phyloP scores from a whole-genome alignment of 305 asterid genomes.

The Coffea humblotiana region DNA sequence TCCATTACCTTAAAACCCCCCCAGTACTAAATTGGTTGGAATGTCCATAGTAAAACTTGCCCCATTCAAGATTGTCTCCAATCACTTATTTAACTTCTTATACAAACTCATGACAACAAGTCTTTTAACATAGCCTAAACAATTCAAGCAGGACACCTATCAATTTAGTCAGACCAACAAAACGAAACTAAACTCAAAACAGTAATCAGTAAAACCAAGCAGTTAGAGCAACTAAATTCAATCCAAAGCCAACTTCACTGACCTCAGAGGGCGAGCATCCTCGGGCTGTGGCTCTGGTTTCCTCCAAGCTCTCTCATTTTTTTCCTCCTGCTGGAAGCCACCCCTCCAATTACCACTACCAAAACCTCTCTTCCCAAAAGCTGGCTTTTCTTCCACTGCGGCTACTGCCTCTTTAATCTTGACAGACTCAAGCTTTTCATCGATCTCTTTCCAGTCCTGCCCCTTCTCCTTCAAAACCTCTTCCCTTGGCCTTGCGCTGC shows the following conservation, averaged over 20 bases:
- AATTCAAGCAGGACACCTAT: background rate
- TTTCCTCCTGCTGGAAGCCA: conserved; percentile 42
- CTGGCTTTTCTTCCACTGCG: conserved; percentile 30
- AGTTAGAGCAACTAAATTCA: background rate
- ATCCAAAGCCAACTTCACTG: conserved; percentile 28
- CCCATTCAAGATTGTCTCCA: background rate
- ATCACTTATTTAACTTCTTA: background rate
- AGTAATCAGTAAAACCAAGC: background rate
- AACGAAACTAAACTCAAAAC: background rate
- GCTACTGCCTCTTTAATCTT: conserved; percentile 52
- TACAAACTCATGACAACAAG: background rate
- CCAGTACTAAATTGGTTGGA: background rate
- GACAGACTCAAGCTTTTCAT: conserved; percentile 59
- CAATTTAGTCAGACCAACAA: background rate
- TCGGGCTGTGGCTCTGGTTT: conserved; percentile 45
- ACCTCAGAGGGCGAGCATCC: conserved; percentile 66
- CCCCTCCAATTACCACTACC: conserved; percentile 66
- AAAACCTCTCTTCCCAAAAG: conserved; percentile 44
- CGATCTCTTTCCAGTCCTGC: conserved; percentile 83
- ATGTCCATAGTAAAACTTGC: background rate
- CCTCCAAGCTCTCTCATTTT: conserved; percentile 74
- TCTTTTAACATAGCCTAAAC: background rate
- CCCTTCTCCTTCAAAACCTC: conserved; percentile 96
- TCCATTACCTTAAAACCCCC: background rate
- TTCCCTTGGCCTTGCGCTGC: conserved; percentile 94